Percentiles rank a stretch among this genome's conserved stretches.
Evolutionary conservation across 2,329 filamentous ascomycete genomes (phyloP).

Genomic region (Colletotrichum karsti): DNA sequence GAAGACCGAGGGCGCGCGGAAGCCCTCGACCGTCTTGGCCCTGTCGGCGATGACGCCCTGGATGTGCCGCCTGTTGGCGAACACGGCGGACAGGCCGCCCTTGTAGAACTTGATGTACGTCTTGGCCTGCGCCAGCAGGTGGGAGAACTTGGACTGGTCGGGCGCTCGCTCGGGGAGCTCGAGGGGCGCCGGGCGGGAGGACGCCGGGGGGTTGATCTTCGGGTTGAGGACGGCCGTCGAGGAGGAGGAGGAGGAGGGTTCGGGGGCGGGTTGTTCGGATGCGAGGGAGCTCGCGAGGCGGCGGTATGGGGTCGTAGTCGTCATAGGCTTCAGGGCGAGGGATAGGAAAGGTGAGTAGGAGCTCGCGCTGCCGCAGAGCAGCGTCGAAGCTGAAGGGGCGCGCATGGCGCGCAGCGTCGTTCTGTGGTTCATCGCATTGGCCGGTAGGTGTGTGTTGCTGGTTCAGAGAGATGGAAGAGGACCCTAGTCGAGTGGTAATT

Average conservation of each 20-base stretch:
- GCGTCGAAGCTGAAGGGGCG: slow-evolving; percentile 5
- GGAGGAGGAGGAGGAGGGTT: background rate
- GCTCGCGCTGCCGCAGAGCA: background rate
- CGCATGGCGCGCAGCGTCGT: slow-evolving; percentile 30
- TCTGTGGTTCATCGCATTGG: slow-evolving; percentile 30
- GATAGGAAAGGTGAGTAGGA: background rate
- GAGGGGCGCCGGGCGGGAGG: slow-evolving; percentile 78
- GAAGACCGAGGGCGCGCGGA: slow-evolving; percentile 55
- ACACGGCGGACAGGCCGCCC: slow-evolving; percentile 78
- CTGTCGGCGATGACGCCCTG: slow-evolving; percentile 48
- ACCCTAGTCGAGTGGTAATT: too few relatives aligned
- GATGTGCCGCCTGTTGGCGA: slow-evolving; percentile 68
- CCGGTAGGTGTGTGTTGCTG: background rate
- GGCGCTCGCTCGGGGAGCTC: slow-evolving; percentile 64
- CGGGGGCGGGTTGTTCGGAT: too few relatives aligned
- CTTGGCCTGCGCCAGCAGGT: slow-evolving; percentile 68
- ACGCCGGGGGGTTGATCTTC: slow-evolving; percentile 73
- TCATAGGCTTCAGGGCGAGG: background rate
- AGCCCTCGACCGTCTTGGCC: slow-evolving; percentile 66
- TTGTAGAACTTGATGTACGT: slow-evolving; percentile 90
- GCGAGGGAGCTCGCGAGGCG: slow-evolving; percentile 18
- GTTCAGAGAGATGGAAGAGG: background rate
- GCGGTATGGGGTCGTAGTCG: slow-evolving; percentile 3
- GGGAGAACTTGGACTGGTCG: slow-evolving; percentile 50
- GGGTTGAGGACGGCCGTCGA: slow-evolving; percentile 2